Base-by-base conservation (phyloP, 345 rosid genomes). In the Eucalyptus pumila region DNA sequence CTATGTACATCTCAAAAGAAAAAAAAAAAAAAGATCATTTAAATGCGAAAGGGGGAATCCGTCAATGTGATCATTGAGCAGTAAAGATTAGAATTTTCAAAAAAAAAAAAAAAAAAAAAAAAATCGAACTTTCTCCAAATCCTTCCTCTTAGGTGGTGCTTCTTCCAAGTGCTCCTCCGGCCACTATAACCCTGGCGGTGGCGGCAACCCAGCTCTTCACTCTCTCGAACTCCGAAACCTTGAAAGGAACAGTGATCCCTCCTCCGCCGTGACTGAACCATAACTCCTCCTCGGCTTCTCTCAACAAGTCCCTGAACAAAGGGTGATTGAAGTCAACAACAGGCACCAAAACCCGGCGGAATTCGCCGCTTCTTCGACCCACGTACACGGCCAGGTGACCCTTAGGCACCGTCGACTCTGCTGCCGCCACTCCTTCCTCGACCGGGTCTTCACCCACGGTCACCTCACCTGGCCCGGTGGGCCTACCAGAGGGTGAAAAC, bases 381-480 rank as follows among this genome's bases (percentile, higher is more conserved):
- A 97, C 96, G 90, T 95, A 96, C 8, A 95, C 93, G 23, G 98
- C 98, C 88, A 96, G 86, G 87, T 95, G 91, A 6, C 98, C 98
- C 76, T 90, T 95, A 6, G 98, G 99, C 40, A 95, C 72, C 49
- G 27, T 89, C 11, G 80, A 86, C 21, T 21, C 5, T 52, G 24
- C 95, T 69, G n/a, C 65, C 58, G 27, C 85, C 9, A 91, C 91
- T 1, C 91, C 92, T 4, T 88, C 92, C 96, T 90, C 90, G 15
- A 40, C 15, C 9, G 30, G 47, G 45, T 72, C 83, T 72, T 37
- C 45, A 37, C 45, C 47, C 45, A 37, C 14, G 15, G 42, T 26
- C 85, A 11, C 27, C 47, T 21, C 30, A 14, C 47, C 9, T 13
- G 6, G 89, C 89, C 91, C 69, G 56, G 2, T 6, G 11, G 89